Conservation (phyloP, 805 yeast genomes). For the Priceomyces fermenticarens region DNA sequence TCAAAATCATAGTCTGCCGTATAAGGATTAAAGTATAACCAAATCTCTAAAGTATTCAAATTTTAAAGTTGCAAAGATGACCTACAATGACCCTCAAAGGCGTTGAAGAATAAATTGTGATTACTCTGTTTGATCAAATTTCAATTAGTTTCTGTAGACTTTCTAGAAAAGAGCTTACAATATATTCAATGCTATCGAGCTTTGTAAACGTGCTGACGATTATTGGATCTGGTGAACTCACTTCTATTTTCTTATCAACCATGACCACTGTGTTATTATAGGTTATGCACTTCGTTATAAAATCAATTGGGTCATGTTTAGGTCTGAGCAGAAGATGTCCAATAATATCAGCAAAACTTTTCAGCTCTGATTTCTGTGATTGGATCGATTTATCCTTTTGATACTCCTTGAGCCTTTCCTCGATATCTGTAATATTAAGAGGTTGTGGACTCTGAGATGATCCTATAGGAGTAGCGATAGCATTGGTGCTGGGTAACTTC, state of each 20-base stretch:
- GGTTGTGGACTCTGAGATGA: slow-evolving; percentile 12
- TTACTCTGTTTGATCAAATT: background rate
- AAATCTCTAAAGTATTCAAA: too few species aligned
- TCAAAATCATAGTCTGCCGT: too few species aligned
- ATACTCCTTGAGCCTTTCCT: slow-evolving; percentile 12
- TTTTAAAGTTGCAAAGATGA: too few species aligned
- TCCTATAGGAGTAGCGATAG: slow-evolving; percentile 7
- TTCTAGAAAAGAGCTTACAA: slow-evolving; percentile 32
- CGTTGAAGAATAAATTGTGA: background rate
- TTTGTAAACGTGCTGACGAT: slow-evolving; percentile 61
- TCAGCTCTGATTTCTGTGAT: slow-evolving; percentile 3
- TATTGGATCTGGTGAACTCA: slow-evolving; percentile 66
- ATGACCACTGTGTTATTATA: slow-evolving; percentile 59
- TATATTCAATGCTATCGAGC: slow-evolving; percentile 57
- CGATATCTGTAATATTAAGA: slow-evolving; percentile 21
- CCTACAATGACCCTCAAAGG: background rate
- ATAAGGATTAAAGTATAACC: too few species aligned
- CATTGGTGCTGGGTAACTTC: slow-evolving; percentile 26
- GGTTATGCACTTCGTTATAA: slow-evolving; percentile 61
- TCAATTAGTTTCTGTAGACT: slow-evolving; percentile 9
- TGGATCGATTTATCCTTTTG: slow-evolving; percentile 3
- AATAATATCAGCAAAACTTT: slow-evolving; percentile 19
- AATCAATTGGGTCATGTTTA: slow-evolving; percentile 41
- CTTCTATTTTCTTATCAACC: slow-evolving; percentile 55
- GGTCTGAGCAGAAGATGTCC: slow-evolving; percentile 27